phyloP scores from a whole-genome alignment of 2,329 filamentous ascomycete species.

The Cytospora leucostoma region DNA sequence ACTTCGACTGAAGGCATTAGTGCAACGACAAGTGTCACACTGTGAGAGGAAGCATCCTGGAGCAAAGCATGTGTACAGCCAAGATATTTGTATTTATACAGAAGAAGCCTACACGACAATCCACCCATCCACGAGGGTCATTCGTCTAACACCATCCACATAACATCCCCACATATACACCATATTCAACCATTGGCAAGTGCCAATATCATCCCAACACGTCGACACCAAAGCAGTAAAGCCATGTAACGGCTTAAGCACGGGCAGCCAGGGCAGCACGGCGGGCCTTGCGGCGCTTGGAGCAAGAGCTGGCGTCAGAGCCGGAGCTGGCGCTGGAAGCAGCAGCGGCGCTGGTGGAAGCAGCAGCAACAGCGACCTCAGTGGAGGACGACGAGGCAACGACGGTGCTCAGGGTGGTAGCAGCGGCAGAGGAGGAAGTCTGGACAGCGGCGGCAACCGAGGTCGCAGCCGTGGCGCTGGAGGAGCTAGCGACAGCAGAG shows the following conservation, averaged over 20 bases:
- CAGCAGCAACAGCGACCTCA: conserved; percentile 2
- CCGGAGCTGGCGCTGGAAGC: conserved; percentile 2
- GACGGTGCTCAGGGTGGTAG: conserved; percentile 24
- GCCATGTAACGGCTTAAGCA: not conserved
- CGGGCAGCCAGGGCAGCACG: conserved; percentile 12
- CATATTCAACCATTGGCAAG: not conserved
- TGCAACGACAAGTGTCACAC: not conserved
- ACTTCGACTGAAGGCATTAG: no score
- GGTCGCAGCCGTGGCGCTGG: not conserved
- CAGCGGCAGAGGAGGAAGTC: conserved; percentile 4
- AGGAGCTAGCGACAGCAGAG: not conserved
- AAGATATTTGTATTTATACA: not conserved
- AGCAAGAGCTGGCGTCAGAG: conserved; percentile 5
- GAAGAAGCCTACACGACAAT: not conserved
- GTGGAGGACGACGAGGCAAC: conserved; percentile 6
- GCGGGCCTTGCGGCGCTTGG: conserved; percentile 19
- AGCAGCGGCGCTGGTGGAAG: not conserved
- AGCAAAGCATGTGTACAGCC: not conserved
- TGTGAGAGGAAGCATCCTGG: not conserved
- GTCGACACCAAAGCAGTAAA: not conserved
- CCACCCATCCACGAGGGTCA: not conserved
- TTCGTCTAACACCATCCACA: not conserved
- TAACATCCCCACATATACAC: not conserved
- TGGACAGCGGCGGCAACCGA: conserved; percentile 6
- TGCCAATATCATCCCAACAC: not conserved